Evolutionary conservation across 768 basidiomycete species (phyloP), one percentile per base, ranked within the genome.

Genomic region (Tylopilus balloui): DNA sequence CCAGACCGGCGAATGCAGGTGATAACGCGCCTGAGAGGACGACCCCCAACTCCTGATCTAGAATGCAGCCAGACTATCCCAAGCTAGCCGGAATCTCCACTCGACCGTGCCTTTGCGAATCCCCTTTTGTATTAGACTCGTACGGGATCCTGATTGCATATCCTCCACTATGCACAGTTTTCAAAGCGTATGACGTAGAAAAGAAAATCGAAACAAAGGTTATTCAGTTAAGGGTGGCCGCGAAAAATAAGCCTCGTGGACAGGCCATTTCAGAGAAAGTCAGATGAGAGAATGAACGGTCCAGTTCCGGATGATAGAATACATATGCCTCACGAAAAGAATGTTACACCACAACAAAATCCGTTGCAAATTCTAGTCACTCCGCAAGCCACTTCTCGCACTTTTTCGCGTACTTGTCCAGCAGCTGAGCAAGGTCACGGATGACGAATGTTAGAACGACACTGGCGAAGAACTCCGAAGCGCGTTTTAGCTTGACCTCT

Each of bases 321-420:
- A 68, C 68, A 68, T 52, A 47, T 63, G 55, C 56, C 57, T 53
- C 52, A 47, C 55, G 51, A 54, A 56, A 54, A 58, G 52, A 54
- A 58, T 48, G 55, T 45, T 60, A 66, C 64, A 60, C 53, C 58
- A 51, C 52, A 55, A 49, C 55, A 51, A 52, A 53, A 62, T 60
- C 56, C 51, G 27, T 35, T 48, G 50, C 55, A 38, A 27, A 37
- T 41, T 54, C 57, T 57, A 55, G 52, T 75, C 74, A 92, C 64
- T 93, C 90, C 31, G 83, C 87, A 31, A 92, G 77, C 88, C 89
- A 91, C 69, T 90, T 91, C 71, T 91, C 91, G 69, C 88, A 90
- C 66, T 89, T 88, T 77, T 92, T 92, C 55, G 85, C 87, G 67
- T 92, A 93, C 71, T 94, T 93, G 74, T 94, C 92, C 53, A 94